Evolutionary conservation across 305 asterid genomes (phyloP).

Genomic region (Plantago coronopus): DNA sequence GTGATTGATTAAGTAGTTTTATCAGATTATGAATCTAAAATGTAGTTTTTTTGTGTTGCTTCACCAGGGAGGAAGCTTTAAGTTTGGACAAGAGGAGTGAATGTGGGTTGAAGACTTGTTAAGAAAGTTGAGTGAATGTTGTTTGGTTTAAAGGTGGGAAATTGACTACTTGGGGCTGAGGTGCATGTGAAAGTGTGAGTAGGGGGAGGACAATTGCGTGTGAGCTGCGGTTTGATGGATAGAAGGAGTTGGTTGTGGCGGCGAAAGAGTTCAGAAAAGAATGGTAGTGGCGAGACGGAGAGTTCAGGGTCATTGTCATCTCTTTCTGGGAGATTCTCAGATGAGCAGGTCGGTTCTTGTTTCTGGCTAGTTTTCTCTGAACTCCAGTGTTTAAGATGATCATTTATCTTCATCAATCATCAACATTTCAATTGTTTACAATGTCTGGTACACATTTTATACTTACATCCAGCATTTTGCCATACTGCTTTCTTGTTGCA

Average conservation of each 20-base stretch:
- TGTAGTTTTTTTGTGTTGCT: constrained; percentile 12
- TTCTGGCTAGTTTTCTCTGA: neutral
- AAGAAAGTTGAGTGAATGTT: neutral
- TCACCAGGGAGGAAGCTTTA: constrained; percentile 8
- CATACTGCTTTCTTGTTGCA: neutral
- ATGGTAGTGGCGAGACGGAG: constrained; percentile 71
- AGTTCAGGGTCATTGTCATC: constrained; percentile 75
- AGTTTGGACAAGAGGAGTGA: constrained; percentile 11
- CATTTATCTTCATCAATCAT: too few relatives aligned
- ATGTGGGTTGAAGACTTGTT: constrained; percentile 4
- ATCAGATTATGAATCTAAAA: constrained; percentile 7
- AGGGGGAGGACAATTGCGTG: constrained; percentile 14
- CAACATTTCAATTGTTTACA: neutral
- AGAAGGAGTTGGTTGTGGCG: constrained; percentile 87
- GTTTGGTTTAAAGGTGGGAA: constrained; percentile 17
- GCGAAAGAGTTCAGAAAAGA: constrained; percentile 70
- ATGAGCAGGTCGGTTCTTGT: constrained; percentile 65
- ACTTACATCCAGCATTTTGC: neutral
- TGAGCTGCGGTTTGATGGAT: constrained; percentile 48
- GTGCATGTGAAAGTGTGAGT: constrained; percentile 14
- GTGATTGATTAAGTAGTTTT: neutral
- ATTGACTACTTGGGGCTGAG: constrained; percentile 20
- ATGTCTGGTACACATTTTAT: neutral
- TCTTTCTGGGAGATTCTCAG: constrained; percentile 73
- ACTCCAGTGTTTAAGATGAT: neutral